Base-by-base conservation (phyloP, 2,329 filamentous ascomycete genomes). In the Gyromitra esculenta region DNA sequence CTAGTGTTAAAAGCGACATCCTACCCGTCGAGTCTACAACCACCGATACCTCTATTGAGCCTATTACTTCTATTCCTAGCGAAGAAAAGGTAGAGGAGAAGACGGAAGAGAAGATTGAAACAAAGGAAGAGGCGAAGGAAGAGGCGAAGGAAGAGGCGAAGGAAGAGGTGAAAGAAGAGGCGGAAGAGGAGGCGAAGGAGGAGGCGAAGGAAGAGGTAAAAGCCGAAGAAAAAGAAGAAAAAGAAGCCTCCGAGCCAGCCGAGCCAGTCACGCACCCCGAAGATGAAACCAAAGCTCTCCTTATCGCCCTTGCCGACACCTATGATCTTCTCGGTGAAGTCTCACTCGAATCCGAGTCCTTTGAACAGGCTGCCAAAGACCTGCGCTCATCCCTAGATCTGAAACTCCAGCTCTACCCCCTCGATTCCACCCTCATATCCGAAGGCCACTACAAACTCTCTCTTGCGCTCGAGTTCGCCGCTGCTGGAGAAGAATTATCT, bases 371-470 rank as follows among this genome's bases (percentile, higher is more conserved):
- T n/a, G 92, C 97, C 68, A 88, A 89, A 60, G 96, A 99, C 84
- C 90, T 93, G 67, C 90, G 90, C 80, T 89, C 91, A 13, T 90
- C 94, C 0, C 88, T 98, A 63, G 88, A 88, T 52, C 89, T 96
- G 81, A 96, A 96, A 84, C 85, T 92, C 80, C 88, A 91, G 65
- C 87, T 98, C 1, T 94, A 93, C 82, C 88, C 92, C 0, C 87
- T 91, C 64, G 93, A 96, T 78, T 93, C 92, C 13, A 92, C 94
- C 80, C 88, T 96, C 66, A 88, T 98, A 73, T 95, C 96, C 54
- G 96, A 99, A 85, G 95, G 93, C 15, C 94, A 99, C 85, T 99
- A 92, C 86, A 98, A 97, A 85, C 90, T 99, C 35, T 97, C 95
- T 0, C 88, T 99, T 15, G 96, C 96, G 0, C 88, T 99, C 37